Evolutionary conservation across 768 basidiomycete genomes (phyloP), one percentile per base, ranked within the genome.

Genomic region (Xerocomellus intermedius): DNA sequence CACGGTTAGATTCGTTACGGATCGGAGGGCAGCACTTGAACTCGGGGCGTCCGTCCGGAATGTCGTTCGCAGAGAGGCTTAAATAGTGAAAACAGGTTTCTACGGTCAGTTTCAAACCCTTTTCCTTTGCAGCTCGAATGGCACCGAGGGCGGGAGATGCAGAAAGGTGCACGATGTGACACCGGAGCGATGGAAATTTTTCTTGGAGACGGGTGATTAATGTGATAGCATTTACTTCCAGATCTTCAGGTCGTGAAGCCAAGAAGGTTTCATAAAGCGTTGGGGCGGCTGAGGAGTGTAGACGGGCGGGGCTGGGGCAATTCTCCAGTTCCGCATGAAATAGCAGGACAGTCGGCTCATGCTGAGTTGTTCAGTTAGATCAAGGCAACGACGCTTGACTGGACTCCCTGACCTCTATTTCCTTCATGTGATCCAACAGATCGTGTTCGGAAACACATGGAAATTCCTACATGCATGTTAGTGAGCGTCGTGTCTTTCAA

Each of bases 21-120:
- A 99, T 89, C 5, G 96, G 97, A 4, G 96, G 96, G 68, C 94
- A 97, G 67, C 96, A 99, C 69, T 98, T 97, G 79, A 92, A 95
- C 69, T 94, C 86, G 47, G 94, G 87, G 22, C 73, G 82, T 10
- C 88, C 87, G 53, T 80, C 68, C 6, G 91, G 92, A 54, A 97
- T 87, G 44, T 82, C 73, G 50, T 84, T 81, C 0, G 93, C 80
- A 38, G 81, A 76, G 8, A 97, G 82, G 62, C 85, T 85, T 21
- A 98, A 83, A 74, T 99, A 99, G 72, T 99, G 96, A 74, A 96
- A 98, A 72, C 95, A 98, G 1, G 96, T 99, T 77, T 99, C 96
- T 47, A 94, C 91, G 0, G 94, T 93, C 48, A 99, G 74, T 9
- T 86, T 85, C 33, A 84, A 71, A 0, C 87, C 84, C 1, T 81